These are phyloP conservation scores for Apiospora marii DNA, from an alignment of 2,329 filamentous ascomycete species.

Conservation along the genomic window DNA sequence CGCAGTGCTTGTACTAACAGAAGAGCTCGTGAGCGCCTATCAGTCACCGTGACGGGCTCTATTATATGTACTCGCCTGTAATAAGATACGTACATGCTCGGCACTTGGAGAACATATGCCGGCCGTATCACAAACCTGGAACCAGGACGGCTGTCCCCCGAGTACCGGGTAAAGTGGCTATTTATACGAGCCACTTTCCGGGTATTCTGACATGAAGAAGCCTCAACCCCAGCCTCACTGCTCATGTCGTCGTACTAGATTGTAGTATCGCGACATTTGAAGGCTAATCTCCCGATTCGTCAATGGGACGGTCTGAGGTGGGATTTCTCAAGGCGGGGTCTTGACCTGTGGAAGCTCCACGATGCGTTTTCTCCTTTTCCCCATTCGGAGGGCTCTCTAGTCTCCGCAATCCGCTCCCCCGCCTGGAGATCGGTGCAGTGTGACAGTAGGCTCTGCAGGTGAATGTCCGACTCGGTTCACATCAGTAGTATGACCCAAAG, in stretches of 20 bases:
- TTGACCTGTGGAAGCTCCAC: not conserved
- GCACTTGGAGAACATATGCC: not conserved
- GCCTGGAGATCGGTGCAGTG: not conserved
- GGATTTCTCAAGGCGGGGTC: not conserved
- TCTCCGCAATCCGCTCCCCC: not conserved
- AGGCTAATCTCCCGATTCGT: not conserved
- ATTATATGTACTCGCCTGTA: not conserved
- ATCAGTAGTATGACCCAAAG: not conserved
- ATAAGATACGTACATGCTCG: not conserved
- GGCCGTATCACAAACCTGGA: not conserved
- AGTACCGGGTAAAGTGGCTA: conserved; percentile 17
- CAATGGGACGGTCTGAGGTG: not conserved
- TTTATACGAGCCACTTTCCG: conserved; percentile 15
- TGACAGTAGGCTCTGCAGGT: not conserved
- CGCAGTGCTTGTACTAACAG: not conserved
- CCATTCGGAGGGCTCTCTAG: not conserved
- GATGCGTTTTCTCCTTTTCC: conserved; percentile 1
- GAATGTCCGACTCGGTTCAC: not conserved
- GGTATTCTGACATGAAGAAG: not conserved
- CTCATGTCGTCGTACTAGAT: not conserved
- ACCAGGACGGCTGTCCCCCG: not conserved
- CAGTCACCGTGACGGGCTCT: not conserved
- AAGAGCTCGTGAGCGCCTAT: not conserved
- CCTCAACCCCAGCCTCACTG: not conserved
- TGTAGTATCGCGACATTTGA: not conserved